These are phyloP conservation scores for Oryza nivara DNA, from an alignment of 176 grass and related monocot species.

Conservation along the genomic window DNA sequence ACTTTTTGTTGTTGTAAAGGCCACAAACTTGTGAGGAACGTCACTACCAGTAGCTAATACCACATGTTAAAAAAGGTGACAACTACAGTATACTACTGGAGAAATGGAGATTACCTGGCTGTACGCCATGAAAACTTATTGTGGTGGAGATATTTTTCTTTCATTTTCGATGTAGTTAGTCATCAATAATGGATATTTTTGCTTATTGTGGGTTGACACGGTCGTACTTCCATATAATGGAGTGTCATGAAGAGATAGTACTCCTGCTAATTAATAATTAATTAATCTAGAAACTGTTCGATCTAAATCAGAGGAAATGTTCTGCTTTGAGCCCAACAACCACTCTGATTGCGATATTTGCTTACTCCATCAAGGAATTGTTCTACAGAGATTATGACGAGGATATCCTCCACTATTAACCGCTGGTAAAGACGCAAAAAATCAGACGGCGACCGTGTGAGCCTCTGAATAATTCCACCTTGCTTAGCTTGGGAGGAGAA, in stretches of 20 bases:
- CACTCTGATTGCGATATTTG: constrained; percentile 33
- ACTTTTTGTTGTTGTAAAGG: neutral
- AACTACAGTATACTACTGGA: neutral
- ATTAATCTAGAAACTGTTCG: neutral
- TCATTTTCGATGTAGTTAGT: neutral
- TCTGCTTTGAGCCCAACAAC: constrained; percentile 28
- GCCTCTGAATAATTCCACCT: too few relatives aligned
- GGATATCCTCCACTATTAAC: too few relatives aligned
- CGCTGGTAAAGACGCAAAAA: too few relatives aligned
- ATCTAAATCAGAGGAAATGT: neutral
- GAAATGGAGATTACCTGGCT: constrained; percentile 3
- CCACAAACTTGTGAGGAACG: constrained; percentile 11
- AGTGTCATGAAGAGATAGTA: neutral
- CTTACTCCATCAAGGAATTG: neutral
- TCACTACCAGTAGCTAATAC: constrained; percentile 1
- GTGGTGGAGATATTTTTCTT: neutral
- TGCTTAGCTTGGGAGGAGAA: too few relatives aligned
- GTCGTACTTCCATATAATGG: neutral
- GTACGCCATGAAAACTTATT: constrained; percentile 8
- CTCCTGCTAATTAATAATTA: neutral
- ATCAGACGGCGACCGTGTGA: too few relatives aligned
- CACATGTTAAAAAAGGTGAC: constrained; percentile 30
- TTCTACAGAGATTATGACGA: neutral
- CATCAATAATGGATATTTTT: neutral
- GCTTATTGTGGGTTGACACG: constrained; percentile 10